Conservation (phyloP, 768 basidiomycete species). For the Pseudohyphozyma bogoriensis region DNA sequence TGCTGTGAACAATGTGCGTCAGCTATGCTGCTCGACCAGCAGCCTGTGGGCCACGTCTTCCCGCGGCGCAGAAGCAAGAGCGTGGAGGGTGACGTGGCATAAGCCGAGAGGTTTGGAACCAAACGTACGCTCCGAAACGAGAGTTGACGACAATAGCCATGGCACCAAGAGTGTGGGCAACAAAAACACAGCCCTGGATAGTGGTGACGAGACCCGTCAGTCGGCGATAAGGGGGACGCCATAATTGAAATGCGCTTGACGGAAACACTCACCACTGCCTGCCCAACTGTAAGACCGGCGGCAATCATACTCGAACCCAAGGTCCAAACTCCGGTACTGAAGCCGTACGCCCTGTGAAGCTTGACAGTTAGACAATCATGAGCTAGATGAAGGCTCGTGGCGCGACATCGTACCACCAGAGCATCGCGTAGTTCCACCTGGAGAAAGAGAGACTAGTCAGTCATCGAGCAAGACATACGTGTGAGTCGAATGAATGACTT, state of each 20-base stretch:
- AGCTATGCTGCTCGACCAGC: too few relatives aligned
- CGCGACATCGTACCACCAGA: too few relatives aligned
- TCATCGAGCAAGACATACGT: too few relatives aligned
- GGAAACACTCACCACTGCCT: slow-evolving; percentile 11
- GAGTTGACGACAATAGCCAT: slow-evolving; percentile 16
- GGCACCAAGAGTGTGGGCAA: slow-evolving; percentile 13
- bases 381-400: too few relatives aligned
- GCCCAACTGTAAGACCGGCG: background rate
- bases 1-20: background rate
- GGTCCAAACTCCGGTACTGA: slow-evolving; percentile 8
- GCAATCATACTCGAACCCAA: slow-evolving; percentile 13
- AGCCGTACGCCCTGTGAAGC: slow-evolving; percentile 5
- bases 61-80: too few relatives aligned
- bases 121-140: slow-evolving; percentile 1
- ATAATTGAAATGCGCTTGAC: too few relatives aligned
- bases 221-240: too few relatives aligned
- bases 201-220: too few relatives aligned
- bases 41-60: too few relatives aligned
- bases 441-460: too few relatives aligned
- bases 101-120: background rate
- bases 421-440: too few relatives aligned
- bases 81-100: background rate
- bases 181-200: slow-evolving; percentile 6
- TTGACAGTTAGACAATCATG: background rate
- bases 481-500: background rate